Evolutionary conservation across 176 grass and related monocot species (phyloP).

Genomic region (Lolium perenne): DNA sequence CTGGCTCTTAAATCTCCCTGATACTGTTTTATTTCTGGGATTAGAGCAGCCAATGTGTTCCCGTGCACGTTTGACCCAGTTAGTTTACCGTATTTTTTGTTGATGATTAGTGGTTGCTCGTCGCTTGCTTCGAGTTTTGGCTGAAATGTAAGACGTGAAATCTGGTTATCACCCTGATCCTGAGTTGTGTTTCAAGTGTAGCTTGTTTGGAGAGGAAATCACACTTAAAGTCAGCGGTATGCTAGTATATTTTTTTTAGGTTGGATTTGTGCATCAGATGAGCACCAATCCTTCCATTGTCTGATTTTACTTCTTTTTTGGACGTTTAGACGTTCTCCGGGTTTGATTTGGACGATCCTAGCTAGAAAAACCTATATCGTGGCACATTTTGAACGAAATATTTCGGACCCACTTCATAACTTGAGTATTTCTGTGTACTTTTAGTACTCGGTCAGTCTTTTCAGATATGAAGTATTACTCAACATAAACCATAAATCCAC

Average conservation of each 20-base stretch:
- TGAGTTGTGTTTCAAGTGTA: background rate
- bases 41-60: slow-evolving; percentile 16
- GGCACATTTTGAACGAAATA: background rate
- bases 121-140: background rate
- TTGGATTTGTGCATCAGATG: background rate
- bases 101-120: background rate
- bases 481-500: background rate
- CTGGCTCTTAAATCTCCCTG: background rate
- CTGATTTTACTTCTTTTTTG: background rate
- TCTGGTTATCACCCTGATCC: background rate
- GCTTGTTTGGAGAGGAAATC: background rate
- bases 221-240: background rate
- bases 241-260: background rate
- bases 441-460: background rate
- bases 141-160: background rate
- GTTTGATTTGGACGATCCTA: background rate
- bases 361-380: background rate
- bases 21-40: background rate
- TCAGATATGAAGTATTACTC: background rate
- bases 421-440: background rate
- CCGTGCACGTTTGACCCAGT: background rate
- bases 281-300: background rate
- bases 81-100: background rate
- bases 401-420: background rate
- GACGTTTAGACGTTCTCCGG: background rate